Conservation (phyloP, 148 eudicot genomes). For the Rhododendron williamsianum region DNA sequence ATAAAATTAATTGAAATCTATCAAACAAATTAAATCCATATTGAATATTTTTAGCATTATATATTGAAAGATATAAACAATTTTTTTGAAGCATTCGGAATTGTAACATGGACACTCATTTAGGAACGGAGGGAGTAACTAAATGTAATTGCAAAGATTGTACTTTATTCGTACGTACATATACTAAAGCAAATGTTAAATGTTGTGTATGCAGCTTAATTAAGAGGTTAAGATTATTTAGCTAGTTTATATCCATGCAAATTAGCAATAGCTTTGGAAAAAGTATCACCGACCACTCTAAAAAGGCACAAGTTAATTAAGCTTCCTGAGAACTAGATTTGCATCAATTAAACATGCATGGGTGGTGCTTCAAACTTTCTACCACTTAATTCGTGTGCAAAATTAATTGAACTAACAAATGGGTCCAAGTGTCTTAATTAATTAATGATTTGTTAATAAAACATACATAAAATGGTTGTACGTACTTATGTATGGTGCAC, state of each 20-base stretch:
- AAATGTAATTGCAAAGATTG: background rate
- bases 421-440: background rate
- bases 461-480: background rate
- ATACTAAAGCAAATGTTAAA: background rate
- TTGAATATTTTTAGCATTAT: too few species aligned
- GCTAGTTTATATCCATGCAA: too few species aligned
- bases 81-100: too few species aligned
- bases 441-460: too few species aligned
- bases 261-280: background rate
- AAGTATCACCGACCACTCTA: background rate
- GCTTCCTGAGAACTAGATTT: background rate
- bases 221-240: too few species aligned
- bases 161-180: background rate
- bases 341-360: background rate
- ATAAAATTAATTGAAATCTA: too few species aligned
- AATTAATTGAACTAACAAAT: background rate
- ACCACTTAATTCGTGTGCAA: background rate
- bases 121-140: too few species aligned
- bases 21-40: too few species aligned
- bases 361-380: background rate
- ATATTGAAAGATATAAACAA: too few species aligned
- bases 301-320: background rate
- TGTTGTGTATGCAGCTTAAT: background rate
- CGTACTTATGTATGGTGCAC: background rate
- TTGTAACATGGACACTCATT: too few species aligned